Base-by-base conservation (phyloP, 176 grass and related monocot species). In the Carex cristatella region DNA sequence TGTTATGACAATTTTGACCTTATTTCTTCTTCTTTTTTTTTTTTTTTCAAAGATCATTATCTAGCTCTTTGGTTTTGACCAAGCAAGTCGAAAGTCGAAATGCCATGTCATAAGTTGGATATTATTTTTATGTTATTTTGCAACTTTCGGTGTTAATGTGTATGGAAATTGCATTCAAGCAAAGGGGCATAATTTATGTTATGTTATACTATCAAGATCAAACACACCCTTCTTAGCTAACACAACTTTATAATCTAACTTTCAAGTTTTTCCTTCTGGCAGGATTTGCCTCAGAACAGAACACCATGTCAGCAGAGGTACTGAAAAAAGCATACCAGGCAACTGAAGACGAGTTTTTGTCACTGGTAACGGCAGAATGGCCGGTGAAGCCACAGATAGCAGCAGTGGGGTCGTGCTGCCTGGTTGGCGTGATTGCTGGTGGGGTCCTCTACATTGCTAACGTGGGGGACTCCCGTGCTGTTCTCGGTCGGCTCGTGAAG, bases 301-400 rank as follows among this genome's bases (percentile, higher is more conserved):
- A 98, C 53, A 44, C 89, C 66, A 93, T 98, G 75, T 94, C 95
- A 64, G 83, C 86, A 83, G 92, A 98, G 85, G 95, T 98, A 46
- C 85, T 98, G 59, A 89, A 84, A 77, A 98, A 94, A 88, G 95
- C 95, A 55, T 98, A 94, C 69, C 90, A 93, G 89, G 95, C 92
- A 75, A 94, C 95, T 81, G 95, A 98, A 90, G 95, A 94, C 49
- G 95, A 89, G 23, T 98, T 98, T 57, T 86, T 94, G 32, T 94
- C 95, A 88, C 72, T 98, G 65, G 95, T 98, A 59, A 90, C 86
- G 32, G 89, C 92, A 77, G 89, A 93, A 87, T 98, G 90, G 92
- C 86, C 91, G 33, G 70, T 94, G 37, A 98, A 98, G 62, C 95
- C 95, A 74, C 95, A 98, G 61, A 93, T 98, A 89, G 95, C 95